Evolutionary conservation across 2,329 filamentous ascomycete genomes (phyloP), one percentile per base, ranked within the genome.

Genomic region (Sclerotinia trifoliorum): DNA sequence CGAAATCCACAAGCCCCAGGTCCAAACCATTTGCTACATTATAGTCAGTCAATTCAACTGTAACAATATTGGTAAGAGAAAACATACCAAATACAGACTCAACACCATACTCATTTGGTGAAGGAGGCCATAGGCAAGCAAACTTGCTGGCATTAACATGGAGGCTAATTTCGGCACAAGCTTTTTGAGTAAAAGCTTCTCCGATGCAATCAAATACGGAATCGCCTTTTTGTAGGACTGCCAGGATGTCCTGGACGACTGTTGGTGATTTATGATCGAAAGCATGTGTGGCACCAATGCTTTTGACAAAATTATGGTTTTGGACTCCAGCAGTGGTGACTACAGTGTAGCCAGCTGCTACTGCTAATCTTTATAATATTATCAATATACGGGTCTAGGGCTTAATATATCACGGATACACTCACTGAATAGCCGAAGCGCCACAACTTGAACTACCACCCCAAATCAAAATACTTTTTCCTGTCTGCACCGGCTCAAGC

Each of bases 321-420:
- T 70, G 65, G 0, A 80, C 77, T 0, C 82, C 83, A 70, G 80
- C 82, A 1, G 82, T 83, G 0, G 81, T 76, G n/a, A 84, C 79
- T 4, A 80, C 78, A 0, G 69, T 75, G 21, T 79, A 75, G 0
- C 82, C 82, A 19, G 80, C 70, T 7, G 73, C 71, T 24, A 69
- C 64, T n/a, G 73, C 72, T 5, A 73, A 24, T 17, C 54, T 56
- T 56, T 5, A 39, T 7, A 24, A 8, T 56, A 10, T 7, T 39
- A 56, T 39, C 32, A 56, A 13, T 56, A n/a, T 3, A 54, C 19
- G n/a, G 5, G 5, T 35, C 10, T 13, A 10, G 5, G 19, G 8
- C 19, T 15, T 6, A 7, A 55, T 6, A 8, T 21, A n/a, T 21
- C 19, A 39, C 6, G 17, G 21, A 3, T 10, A 6, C 32, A 35